phyloP scores from a whole-genome alignment of 495 filamentous ascomycete genomes.

The Aspergillus hancockii region DNA sequence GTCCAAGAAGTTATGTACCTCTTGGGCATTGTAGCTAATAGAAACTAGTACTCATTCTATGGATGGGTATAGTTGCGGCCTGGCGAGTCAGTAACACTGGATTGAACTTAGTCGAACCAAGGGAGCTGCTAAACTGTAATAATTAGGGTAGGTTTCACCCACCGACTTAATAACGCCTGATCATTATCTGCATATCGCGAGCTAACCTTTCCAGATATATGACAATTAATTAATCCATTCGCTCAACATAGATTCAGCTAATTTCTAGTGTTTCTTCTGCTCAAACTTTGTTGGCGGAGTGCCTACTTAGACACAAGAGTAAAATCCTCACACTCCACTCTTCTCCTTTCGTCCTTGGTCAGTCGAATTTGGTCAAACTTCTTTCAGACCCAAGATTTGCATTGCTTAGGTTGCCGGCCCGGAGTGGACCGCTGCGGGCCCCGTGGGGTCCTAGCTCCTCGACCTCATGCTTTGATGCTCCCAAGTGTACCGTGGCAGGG shows the following conservation, averaged over 20 bases:
- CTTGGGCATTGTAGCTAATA: neutral
- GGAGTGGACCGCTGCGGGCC: constrained; percentile 30
- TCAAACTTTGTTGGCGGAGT: neutral
- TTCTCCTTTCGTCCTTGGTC: neutral
- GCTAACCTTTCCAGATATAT: neutral
- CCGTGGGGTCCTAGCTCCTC: constrained; percentile 28
- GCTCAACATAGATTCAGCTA: neutral
- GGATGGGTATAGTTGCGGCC: neutral
- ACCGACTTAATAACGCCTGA: constrained; percentile 16
- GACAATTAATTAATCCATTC: constrained; percentile 1
- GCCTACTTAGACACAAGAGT: neutral
- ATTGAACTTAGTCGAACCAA: constrained; percentile 7
- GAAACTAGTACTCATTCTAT: neutral
- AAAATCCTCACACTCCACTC: neutral
- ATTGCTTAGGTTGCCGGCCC: constrained; percentile 31
- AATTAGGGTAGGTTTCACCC: constrained; percentile 8
- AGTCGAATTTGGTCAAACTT: neutral
- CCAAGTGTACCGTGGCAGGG: constrained; percentile 2
- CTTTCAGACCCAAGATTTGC: constrained; percentile 18
- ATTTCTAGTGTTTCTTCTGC: neutral
- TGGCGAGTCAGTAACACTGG: constrained; percentile 7
- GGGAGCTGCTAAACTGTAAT: constrained; percentile 8
- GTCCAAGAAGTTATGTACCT: neutral
- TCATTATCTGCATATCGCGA: constrained; percentile 15
- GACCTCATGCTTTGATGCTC: constrained; percentile 17